These are phyloP conservation scores for Hirschfeldia incana DNA, from an alignment of 345 rosid genomes.

Conservation along the genomic window DNA sequence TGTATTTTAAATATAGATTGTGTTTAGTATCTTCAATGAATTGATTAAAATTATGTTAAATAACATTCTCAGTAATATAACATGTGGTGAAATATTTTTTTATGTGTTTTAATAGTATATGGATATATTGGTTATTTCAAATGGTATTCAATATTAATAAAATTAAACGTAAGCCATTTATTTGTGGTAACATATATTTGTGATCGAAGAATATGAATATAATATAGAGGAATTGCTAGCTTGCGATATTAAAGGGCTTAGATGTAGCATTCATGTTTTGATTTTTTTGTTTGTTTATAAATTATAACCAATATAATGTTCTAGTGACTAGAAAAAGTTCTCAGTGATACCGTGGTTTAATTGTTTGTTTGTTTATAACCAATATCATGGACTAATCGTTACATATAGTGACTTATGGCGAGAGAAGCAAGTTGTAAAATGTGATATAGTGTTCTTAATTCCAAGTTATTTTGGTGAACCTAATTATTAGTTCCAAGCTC, in stretches of 20 bases:
- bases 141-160: not conserved
- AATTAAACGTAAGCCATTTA: not conserved
- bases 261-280: not conserved
- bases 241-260: not conserved
- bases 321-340: not conserved
- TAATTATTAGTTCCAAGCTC: not conserved
- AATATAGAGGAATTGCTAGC: not conserved
- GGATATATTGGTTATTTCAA: not conserved
- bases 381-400: not conserved
- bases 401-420: not conserved
- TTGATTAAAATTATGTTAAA: not conserved
- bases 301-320: not conserved
- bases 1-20: not conserved
- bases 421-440: not conserved
- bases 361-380: not conserved
- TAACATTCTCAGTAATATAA: not conserved
- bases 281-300: not conserved
- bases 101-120: not conserved
- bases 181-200: not conserved
- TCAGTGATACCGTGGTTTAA: too few relatives aligned
- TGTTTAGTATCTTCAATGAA: not conserved
- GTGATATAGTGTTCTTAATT: not conserved
- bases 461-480: not conserved
- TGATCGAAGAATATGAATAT: not conserved
- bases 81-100: not conserved